Percentiles rank a stretch among this genome's conserved stretches.
Conservation (phyloP, 2,329 filamentous ascomycete species). For the Akanthomyces dipterigenus region DNA sequence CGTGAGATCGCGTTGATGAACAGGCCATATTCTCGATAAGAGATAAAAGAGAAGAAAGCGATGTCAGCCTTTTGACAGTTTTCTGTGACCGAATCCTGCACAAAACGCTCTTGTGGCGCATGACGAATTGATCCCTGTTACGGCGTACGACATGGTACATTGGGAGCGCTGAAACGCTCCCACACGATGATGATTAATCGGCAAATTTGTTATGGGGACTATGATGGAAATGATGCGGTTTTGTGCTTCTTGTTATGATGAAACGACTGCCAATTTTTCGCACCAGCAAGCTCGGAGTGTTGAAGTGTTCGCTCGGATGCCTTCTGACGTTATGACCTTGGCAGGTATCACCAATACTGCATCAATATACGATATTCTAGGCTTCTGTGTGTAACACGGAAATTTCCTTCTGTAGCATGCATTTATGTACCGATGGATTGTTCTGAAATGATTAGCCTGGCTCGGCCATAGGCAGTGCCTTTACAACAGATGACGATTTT, state of each 20-base stretch:
- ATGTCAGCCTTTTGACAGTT: neutral
- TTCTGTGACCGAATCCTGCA: neutral
- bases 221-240: neutral
- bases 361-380: constrained; percentile 8
- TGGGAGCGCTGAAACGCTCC: neutral
- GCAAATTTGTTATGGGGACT: neutral
- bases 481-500: neutral
- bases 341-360: neutral
- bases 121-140: neutral
- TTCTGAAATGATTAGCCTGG: neutral
- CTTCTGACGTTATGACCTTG: neutral
- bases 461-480: neutral
- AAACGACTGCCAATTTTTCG: neutral
- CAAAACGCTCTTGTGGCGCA: neutral
- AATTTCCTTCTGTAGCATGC: neutral
- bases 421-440: neutral
- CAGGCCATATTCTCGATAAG: constrained; percentile 71
- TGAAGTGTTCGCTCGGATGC: neutral
- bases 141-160: neutral
- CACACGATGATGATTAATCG: neutral
- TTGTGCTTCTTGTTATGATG: neutral
- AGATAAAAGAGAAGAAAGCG: neutral
- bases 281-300: neutral
- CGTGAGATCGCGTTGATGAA: constrained; percentile 95
- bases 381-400: neutral